Percentiles rank a stretch among this genome's conserved stretches.
Evolutionary conservation across 306 rosid genomes (phyloP).

Genomic region (Castanea sativa): DNA sequence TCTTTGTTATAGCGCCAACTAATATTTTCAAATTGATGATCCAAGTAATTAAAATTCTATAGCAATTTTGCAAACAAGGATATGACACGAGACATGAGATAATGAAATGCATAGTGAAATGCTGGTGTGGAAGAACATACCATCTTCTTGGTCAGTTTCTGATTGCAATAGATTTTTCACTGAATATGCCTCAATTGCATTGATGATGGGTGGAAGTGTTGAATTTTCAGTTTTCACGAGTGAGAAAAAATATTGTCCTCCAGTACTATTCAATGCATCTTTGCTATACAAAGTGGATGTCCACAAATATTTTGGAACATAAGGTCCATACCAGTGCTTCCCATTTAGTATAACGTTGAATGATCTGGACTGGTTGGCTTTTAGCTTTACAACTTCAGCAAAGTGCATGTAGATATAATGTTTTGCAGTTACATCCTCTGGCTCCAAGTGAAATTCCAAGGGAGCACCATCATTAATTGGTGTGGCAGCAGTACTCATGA

Average conservation of each 20-base stretch:
- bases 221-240: slow-evolving; percentile 7
- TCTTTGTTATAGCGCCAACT: slow-evolving; percentile 40
- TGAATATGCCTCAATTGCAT: slow-evolving; percentile 16
- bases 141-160: slow-evolving; percentile 33
- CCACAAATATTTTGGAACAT: not conserved
- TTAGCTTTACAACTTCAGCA: no score
- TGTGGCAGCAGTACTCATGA: slow-evolving; percentile 34
- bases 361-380: slow-evolving; percentile 17
- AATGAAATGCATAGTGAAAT: not conserved
- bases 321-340: not conserved
- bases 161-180: slow-evolving; percentile 21
- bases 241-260: not conserved
- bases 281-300: not conserved
- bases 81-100: not conserved
- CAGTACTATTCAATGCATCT: not conserved
- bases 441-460: not conserved
- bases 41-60: not conserved
- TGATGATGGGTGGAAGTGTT: slow-evolving; percentile 19
- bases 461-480: slow-evolving; percentile 9
- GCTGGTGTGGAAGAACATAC: slow-evolving; percentile 6
- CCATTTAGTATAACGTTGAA: slow-evolving; percentile 22
- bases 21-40: not conserved
- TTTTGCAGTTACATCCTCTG: not conserved
- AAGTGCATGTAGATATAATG: slow-evolving; percentile 13
- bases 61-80: not conserved